Conservation (phyloP, 805 yeast genomes). For the Kodamaea nitidulidarum region DNA sequence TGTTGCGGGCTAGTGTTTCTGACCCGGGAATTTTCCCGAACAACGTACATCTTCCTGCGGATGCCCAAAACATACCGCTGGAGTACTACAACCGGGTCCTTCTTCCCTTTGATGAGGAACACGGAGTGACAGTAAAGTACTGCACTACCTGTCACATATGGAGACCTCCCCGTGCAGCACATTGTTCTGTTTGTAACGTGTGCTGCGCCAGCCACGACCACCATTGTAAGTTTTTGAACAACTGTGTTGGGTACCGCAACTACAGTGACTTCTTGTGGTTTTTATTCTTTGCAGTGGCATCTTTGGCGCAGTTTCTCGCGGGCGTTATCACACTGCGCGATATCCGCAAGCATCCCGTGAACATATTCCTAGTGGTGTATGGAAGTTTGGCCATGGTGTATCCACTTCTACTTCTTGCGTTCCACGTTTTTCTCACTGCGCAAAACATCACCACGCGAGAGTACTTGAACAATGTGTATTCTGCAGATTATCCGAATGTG, state of each 20-base stretch:
- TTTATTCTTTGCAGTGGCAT: constrained; percentile 18
- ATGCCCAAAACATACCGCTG: constrained; percentile 8
- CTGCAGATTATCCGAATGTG: constrained; percentile 30
- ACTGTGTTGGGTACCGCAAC: constrained; percentile 39
- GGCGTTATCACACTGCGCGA: constrained; percentile 11
- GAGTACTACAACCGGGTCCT: constrained; percentile 21
- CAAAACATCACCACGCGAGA: constrained; percentile 72
- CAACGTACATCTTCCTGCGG: constrained; percentile 52
- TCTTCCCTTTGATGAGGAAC: constrained; percentile 17
- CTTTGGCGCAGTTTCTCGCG: constrained; percentile 19
- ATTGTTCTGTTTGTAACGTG: constrained; percentile 64
- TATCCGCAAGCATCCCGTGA: constrained; percentile 21
- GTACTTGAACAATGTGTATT: constrained; percentile 47
- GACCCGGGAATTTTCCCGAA: constrained; percentile 75
- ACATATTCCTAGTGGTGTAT: constrained; percentile 52
- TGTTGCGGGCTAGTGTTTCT: constrained; percentile 49
- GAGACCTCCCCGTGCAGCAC: constrained; percentile 68
- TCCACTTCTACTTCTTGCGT: constrained; percentile 49
- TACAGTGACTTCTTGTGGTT: constrained; percentile 35
- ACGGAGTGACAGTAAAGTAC: constrained; percentile 48
- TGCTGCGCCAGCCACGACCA: constrained; percentile 70
- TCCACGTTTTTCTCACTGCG: constrained; percentile 52
- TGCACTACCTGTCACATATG: constrained; percentile 54
- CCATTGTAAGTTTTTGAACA: constrained; percentile 61
- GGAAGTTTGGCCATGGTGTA: constrained; percentile 46